A percentile compares a stretch with the other conserved stretches of the same genome.
Conservation (phyloP, 1,139 yeast species). For the Sporopachydermia cereana region DNA sequence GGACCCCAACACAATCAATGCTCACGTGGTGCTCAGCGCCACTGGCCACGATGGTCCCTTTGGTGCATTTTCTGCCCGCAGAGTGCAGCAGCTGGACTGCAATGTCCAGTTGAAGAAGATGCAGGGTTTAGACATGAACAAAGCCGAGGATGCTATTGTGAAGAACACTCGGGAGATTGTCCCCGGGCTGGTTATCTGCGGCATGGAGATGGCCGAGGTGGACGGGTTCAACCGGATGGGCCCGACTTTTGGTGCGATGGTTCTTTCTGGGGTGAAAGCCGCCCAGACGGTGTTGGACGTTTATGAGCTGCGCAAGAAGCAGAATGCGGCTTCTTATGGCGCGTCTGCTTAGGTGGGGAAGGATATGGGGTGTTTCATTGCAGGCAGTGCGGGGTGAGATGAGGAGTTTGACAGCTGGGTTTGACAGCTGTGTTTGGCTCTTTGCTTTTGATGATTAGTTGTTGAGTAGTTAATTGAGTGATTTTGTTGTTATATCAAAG, state of each 20-base stretch:
- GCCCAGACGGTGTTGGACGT: conserved; percentile 50
- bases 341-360: no score
- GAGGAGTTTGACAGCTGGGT: no score
- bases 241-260: conserved; percentile 79
- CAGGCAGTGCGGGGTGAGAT: no score
- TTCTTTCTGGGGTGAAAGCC: conserved; percentile 64
- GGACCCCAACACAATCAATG: conserved; percentile 77
- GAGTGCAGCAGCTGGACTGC: conserved; percentile 25
- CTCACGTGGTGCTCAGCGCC: conserved; percentile 58
- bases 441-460: no score
- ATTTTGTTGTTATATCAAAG: no score
- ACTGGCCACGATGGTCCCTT: conserved; percentile 81
- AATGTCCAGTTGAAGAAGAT: conserved; percentile 49
- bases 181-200: conserved; percentile 65
- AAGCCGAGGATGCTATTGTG: conserved; percentile 69
- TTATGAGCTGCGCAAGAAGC: conserved; percentile 36
- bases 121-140: conserved; percentile 74
- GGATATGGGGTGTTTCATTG: no score
- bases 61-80: conserved; percentile 69
- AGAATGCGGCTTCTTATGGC: conserved; percentile 16
- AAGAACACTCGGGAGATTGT: conserved; percentile 56
- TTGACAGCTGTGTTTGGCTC: no score
- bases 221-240: conserved; percentile 79
- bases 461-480: no score
- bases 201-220: conserved; percentile 73